Evolutionary conservation across 768 basidiomycete species (phyloP).

Genomic region (Tephrocybe rancida): DNA sequence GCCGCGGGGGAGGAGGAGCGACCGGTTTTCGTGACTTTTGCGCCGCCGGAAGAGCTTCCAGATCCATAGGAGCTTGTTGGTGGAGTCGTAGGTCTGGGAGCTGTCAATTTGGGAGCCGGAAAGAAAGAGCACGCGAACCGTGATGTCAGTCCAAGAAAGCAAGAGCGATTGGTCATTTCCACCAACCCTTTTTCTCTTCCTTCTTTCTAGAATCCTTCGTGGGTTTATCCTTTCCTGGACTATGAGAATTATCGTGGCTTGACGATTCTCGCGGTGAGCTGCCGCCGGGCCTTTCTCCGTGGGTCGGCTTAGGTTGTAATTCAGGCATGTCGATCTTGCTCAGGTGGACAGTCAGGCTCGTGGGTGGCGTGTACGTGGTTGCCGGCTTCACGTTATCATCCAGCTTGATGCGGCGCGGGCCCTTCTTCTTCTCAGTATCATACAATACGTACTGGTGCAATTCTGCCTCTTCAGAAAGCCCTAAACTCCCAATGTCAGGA

Average conservation of each 20-base stretch:
- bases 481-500: constrained; percentile 23
- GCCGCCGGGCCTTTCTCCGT: constrained; percentile 21
- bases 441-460: constrained; percentile 79
- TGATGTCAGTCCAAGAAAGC: constrained; percentile 8
- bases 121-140: constrained; percentile 1
- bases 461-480: constrained; percentile 56
- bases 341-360: constrained; percentile 69
- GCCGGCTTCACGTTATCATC: constrained; percentile 51
- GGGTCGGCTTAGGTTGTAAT: constrained; percentile 55
- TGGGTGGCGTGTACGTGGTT: constrained; percentile 64
- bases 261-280: no score
- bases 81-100: constrained; percentile 3
- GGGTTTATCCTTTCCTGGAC: constrained; percentile 20
- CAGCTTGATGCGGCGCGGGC: constrained; percentile 69
- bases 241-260: constrained; percentile 2
- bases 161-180: constrained; percentile 17
- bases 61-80: background rate
- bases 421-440: constrained; percentile 53
- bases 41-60: constrained; percentile 14
- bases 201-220: constrained; percentile 31
- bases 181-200: constrained; percentile 47
- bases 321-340: constrained; percentile 91
- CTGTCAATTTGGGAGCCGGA: constrained; percentile 4
- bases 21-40: constrained; percentile 22
- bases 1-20: constrained; percentile 19